Evolutionary conservation across 2,329 filamentous ascomycete species (phyloP), one percentile per base, ranked within the genome.

Genomic region (Domatiomyces globalis): DNA sequence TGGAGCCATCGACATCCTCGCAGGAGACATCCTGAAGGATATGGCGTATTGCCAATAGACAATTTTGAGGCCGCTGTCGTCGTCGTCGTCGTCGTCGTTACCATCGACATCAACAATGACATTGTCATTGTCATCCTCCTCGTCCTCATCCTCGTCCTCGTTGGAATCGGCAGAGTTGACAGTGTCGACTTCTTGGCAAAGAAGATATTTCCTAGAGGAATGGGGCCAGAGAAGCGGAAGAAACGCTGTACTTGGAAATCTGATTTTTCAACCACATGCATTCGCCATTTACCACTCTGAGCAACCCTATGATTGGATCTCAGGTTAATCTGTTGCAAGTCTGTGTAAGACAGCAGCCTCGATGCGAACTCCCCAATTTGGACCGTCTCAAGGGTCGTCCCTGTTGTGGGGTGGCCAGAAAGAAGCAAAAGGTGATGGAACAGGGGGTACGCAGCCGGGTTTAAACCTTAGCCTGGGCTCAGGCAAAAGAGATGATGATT

Each of bases 1-100:
- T 0, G 77, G 63, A 0, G 73, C 67, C 0, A 75, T 80, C 9
- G 76, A 80, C 58, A 63, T 80, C 1, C 44, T 63, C 10, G 76
- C 74, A 0, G 66, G 63, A 1, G 75, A 78, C 54, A 50, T 80
- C 44, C 50, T 80, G 46, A 57, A 59, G 27, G 71, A 69, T 43
- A 49, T 75, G 45, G 69, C 66, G 7, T 51, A 66, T 22, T 72
- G 70, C 12, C 10, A 39, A 5, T 4, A 5, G 10, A 10, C 12
- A 10, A 39, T 46, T 19, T 15, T 15, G 33, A 10, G 33, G 12
- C 33, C 29, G 8, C 29, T 10, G 29, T 33, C 29, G 29, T 33
- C 29, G 29, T 2, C 29, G 4, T 5, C 8, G 29, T 7, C 27
- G 27, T 5, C 9, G 27, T 29, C 27, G 27, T 29, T 9, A 29